Conservation (phyloP, 495 filamentous ascomycete genomes). For the Daldinia concentrica region DNA sequence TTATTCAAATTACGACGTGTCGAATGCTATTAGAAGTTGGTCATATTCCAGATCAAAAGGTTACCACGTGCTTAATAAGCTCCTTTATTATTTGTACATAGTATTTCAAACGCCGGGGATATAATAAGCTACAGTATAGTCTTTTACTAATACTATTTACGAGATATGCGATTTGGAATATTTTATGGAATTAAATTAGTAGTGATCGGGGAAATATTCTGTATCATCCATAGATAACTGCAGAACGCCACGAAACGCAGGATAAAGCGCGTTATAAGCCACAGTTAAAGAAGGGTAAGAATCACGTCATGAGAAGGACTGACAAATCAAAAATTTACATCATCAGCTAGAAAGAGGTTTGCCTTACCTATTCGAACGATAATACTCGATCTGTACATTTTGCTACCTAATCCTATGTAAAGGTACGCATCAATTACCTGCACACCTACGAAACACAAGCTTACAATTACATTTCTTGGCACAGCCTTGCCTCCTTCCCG, state of each 20-base stretch:
- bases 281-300: neutral
- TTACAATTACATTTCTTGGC: conserved; percentile 14
- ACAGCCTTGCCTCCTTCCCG: conserved; percentile 23
- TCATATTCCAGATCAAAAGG: neutral
- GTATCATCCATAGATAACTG: neutral
- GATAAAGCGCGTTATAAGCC: neutral
- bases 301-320: conserved; percentile 10
- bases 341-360: conserved; percentile 8
- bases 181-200: conserved; percentile 16
- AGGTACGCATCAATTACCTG: neutral
- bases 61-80: neutral
- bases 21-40: neutral
- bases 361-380: neutral
- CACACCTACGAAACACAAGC: neutral
- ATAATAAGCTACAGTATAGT: neutral
- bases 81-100: neutral
- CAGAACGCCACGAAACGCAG: neutral
- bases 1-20: neutral
- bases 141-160: conserved; percentile 3
- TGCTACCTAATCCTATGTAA: no score
- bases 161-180: conserved; percentile 26
- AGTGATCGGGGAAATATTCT: conserved; percentile 17
- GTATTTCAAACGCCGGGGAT: neutral
- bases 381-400: conserved; percentile 4
- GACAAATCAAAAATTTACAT: conserved; percentile 42